A percentile compares a stretch with the other conserved stretches of the same genome.
phyloP scores from a whole-genome alignment of 768 basidiomycete genomes.

The Auricularia cornea region DNA sequence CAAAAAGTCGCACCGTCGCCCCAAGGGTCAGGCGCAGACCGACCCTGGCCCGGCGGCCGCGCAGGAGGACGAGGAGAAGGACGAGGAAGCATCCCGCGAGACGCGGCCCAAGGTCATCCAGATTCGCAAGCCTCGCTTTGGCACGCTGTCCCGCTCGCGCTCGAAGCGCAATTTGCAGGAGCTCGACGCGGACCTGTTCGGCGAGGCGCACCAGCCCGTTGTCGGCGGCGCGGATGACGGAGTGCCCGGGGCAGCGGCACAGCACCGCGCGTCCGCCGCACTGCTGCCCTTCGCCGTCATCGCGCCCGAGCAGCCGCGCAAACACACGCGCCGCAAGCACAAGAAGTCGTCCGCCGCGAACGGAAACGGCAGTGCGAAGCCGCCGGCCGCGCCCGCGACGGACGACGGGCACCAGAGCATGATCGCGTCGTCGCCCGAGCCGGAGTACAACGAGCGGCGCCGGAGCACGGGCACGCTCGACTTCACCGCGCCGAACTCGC shows the following conservation, averaged over 20 bases:
- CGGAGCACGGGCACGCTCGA: not conserved
- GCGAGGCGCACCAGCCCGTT: not conserved
- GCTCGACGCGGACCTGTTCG: not conserved
- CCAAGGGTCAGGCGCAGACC: not conserved
- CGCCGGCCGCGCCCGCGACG: constrained; percentile 24
- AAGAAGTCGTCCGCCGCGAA: not conserved
- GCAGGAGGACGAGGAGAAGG: constrained; percentile 41
- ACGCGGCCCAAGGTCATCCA: not conserved
- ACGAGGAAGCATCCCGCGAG: not conserved
- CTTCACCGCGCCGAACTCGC: not conserved
- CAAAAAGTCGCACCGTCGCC: not conserved
- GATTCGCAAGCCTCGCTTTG: not conserved
- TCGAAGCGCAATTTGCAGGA: not conserved
- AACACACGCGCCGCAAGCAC: constrained; percentile 3
- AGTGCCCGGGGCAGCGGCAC: constrained; percentile 49
- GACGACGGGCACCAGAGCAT: constrained; percentile 11
- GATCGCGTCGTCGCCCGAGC: constrained; percentile 14
- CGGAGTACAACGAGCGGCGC: constrained; percentile 25
- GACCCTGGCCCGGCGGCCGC: constrained; percentile 29
- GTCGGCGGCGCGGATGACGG: not conserved
- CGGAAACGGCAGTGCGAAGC: not conserved
- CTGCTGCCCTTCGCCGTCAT: constrained; percentile 76
- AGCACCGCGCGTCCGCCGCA: constrained; percentile 47
- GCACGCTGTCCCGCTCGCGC: not conserved
- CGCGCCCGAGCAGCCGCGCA: constrained; percentile 50